Evolutionary conservation across 768 basidiomycete species (phyloP), one percentile per base, ranked within the genome.

Genomic region (Tylopilus vinaceipallidus): DNA sequence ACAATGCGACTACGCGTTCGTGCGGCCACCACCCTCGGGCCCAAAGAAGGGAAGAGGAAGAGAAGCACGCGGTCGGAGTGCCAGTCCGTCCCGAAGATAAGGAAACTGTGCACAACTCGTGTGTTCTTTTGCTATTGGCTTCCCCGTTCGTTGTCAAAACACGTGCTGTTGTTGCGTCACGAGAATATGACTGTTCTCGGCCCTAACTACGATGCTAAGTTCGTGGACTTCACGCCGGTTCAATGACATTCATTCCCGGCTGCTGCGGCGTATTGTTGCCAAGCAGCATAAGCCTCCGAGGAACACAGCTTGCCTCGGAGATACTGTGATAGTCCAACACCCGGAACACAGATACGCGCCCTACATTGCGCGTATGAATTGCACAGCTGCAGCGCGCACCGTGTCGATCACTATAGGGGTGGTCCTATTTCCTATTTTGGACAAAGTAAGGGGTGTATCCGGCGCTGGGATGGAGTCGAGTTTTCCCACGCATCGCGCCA

Each of bases 1-100:
- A 37, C 83, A 88, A 56, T 95, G 91, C 60, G 95, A 97, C 62
- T 98, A 91, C 65, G 91, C 89, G 0, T 98, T 98, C 62, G 87
- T 94, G 19, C 80, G 91, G 10, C 91, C 94, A 26, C 80, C 83
- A 12, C 88, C 91, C 2, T 77, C 86, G 7, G 90, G 86, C 1
- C 90, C 88, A 6, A 88, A 86, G 69, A 89, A 86, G 59, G 83
- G 85, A 13, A 76, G 88, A 55, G 74, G 72, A 19, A 76, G 88
- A 48, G 86, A 83, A 42, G 72, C 73, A 10, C 73, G 79, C 11
- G 78, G 75, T 14, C 85, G 91, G 49, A 92, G 91, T 64, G 89
- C 89, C 4, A 93, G 91, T 61, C 91, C 91, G 9, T 75, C 77
- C 34, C 76, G 81, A 54, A 79, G 87, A 65, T 74, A 69, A 57